Conservation (phyloP, 345 rosid genomes). For the Rhizophora mangle region DNA sequence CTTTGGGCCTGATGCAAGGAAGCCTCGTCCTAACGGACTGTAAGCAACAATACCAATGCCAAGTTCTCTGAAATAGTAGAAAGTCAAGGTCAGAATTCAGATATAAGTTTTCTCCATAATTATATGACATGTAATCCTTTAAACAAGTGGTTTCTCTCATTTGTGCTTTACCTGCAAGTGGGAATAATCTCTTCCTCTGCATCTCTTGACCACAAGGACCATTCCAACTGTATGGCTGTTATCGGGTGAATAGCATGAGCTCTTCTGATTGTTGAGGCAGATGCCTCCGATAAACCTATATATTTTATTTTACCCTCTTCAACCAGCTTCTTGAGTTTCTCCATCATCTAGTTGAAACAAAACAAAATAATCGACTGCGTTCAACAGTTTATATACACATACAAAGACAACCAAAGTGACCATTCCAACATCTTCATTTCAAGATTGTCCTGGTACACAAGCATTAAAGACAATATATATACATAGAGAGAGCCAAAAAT, state of each 20-base stretch:
- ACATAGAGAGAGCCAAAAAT: too few relatives aligned
- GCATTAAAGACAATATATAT: too few relatives aligned
- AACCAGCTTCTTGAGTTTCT: slow-evolving; percentile 69
- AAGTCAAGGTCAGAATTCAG: background rate
- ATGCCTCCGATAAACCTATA: slow-evolving; percentile 68
- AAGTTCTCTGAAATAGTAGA: too few relatives aligned
- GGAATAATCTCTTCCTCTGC: slow-evolving; percentile 67
- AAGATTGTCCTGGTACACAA: too few relatives aligned
- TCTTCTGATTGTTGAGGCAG: slow-evolving; percentile 72
- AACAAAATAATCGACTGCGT: background rate
- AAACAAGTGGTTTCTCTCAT: background rate
- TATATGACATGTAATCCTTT: background rate
- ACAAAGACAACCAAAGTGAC: background rate
- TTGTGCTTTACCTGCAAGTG: slow-evolving; percentile 20
- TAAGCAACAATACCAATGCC: too few relatives aligned
- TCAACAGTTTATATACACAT: background rate
- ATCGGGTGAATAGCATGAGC: slow-evolving; percentile 80
- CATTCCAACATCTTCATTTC: too few relatives aligned
- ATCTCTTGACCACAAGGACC: slow-evolving; percentile 84
- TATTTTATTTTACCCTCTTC: slow-evolving; percentile 78
- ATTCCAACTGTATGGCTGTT: slow-evolving; percentile 66
- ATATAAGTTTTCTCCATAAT: background rate
- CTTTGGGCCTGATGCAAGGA: too few relatives aligned
- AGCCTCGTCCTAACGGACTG: too few relatives aligned
- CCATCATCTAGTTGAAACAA: slow-evolving; percentile 28